Conservation (phyloP, 257 asterid species). For the Nemophila menziesii region DNA sequence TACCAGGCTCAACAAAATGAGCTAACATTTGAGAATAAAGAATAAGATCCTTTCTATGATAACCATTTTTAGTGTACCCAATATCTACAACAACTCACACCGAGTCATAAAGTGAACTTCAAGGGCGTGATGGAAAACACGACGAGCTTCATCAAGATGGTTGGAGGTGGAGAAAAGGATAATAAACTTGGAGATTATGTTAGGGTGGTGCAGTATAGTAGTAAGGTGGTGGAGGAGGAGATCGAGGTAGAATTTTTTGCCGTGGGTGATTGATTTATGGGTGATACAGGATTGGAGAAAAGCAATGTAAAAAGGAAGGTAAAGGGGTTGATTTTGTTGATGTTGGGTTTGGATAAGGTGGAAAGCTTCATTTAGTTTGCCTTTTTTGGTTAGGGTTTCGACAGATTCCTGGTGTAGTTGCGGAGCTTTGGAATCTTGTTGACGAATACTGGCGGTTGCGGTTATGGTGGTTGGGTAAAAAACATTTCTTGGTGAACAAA, state of each 20-base stretch:
- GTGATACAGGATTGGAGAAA: conserved; percentile 39
- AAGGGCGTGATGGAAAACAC: conserved; percentile 20
- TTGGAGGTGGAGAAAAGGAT: conserved; percentile 47
- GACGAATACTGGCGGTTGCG: conserved; percentile 13
- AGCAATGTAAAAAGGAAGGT: conserved; percentile 19
- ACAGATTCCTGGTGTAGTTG: conserved; percentile 10
- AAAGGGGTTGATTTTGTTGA: conserved; percentile 12
- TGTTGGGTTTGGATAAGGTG: conserved; percentile 18
- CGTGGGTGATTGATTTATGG: conserved; percentile 28
- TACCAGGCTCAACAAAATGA: conserved; percentile 16
- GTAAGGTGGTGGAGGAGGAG: conserved; percentile 20
- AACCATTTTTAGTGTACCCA: conserved; percentile 35
- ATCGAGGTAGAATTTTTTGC: conserved; percentile 23
- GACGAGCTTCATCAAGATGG: conserved; percentile 29
- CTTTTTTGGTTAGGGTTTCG: conserved; percentile 31
- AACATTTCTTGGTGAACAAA: conserved; percentile 14
- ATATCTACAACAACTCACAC: conserved; percentile 39
- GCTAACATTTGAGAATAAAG: conserved; percentile 29
- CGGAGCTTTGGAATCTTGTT: not conserved
- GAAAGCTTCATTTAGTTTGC: conserved; percentile 38
- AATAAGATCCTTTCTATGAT: conserved; percentile 22
- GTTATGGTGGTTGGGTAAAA: conserved; percentile 23
- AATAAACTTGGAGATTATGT: conserved; percentile 29
- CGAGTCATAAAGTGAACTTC: conserved; percentile 14
- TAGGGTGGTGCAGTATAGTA: conserved; percentile 20